Evolutionary conservation across 2,329 filamentous ascomycete genomes (phyloP).

Genomic region (Tolypocladium cylindrosporum): DNA sequence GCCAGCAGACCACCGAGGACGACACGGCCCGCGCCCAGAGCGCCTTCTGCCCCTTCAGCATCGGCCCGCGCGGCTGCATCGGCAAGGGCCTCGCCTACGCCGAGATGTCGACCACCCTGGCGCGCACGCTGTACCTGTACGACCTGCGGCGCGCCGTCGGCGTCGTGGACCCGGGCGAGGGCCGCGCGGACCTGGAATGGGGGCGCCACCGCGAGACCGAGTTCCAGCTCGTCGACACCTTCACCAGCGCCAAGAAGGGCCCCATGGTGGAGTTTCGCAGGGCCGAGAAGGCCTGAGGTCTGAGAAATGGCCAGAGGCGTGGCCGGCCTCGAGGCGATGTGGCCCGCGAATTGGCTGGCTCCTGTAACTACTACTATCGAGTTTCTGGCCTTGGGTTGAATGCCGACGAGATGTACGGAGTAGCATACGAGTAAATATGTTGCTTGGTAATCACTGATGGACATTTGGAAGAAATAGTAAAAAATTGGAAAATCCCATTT

Average conservation of each 20-base stretch:
- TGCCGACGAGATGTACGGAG: background rate
- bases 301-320: background rate
- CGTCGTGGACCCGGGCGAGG: conserved; percentile 42
- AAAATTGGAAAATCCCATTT: background rate
- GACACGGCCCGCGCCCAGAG: conserved; percentile 47
- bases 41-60: conserved; percentile 66
- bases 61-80: conserved; percentile 62
- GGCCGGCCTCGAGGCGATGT: background rate
- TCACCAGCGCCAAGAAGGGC: conserved; percentile 64
- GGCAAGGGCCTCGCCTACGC: conserved; percentile 60
- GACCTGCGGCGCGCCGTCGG: conserved; percentile 44
- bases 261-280: conserved; percentile 53
- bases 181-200: conserved; percentile 35
- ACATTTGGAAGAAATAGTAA: background rate
- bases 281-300: conserved; percentile 11
- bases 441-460: background rate
- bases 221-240: conserved; percentile 63
- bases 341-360: background rate
- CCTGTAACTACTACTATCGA: background rate
- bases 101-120: conserved; percentile 55
- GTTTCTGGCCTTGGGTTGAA: background rate
- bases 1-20: conserved; percentile 33
- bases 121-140: conserved; percentile 50
- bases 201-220: conserved; percentile 47
- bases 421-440: background rate